Percentiles rank a stretch among this genome's conserved stretches.
Evolutionary conservation across 129 eudicot species (phyloP).

Genomic region (Pulicaria dysenterica): DNA sequence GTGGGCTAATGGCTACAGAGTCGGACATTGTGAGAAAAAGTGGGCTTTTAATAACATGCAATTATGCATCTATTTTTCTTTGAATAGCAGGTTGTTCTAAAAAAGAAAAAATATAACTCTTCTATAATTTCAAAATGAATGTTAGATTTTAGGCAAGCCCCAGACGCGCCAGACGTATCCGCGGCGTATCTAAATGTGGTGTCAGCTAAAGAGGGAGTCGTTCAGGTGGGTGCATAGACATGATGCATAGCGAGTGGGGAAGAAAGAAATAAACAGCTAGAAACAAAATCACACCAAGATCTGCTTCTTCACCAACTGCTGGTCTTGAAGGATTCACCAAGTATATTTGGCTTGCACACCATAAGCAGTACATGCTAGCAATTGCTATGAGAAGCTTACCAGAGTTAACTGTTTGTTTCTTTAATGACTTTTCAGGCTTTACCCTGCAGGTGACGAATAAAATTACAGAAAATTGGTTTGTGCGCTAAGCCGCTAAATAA

Average conservation of each 20-base stretch:
- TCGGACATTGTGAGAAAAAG: too few species aligned
- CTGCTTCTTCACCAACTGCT: constrained; percentile 97
- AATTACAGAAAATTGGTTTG: not conserved
- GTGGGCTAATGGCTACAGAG: too few species aligned
- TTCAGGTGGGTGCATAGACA: constrained; percentile 70
- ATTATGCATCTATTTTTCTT: too few species aligned
- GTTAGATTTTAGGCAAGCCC: too few species aligned
- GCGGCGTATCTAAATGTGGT: too few species aligned
- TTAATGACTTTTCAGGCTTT: constrained; percentile 53
- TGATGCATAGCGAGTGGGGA: constrained; percentile 74
- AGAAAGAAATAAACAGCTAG: constrained; percentile 65
- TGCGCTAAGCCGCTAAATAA: not conserved
- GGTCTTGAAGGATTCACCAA: constrained; percentile 77
- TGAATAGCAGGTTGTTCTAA: too few species aligned
- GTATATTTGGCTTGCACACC: constrained; percentile 94
- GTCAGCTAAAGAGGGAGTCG: constrained; percentile 54
- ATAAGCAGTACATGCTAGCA: constrained; percentile 65
- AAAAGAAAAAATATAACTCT: too few species aligned
- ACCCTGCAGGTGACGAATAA: constrained; percentile 43
- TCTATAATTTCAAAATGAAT: too few species aligned
- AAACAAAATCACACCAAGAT: constrained; percentile 86
- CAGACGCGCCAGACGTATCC: too few species aligned
- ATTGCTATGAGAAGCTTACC: constrained; percentile 52
- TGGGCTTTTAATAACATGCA: too few species aligned
- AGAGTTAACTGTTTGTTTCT: constrained; percentile 53